phyloP scores from a whole-genome alignment of 257 asterid genomes.

The Haberlea rhodopensis region DNA sequence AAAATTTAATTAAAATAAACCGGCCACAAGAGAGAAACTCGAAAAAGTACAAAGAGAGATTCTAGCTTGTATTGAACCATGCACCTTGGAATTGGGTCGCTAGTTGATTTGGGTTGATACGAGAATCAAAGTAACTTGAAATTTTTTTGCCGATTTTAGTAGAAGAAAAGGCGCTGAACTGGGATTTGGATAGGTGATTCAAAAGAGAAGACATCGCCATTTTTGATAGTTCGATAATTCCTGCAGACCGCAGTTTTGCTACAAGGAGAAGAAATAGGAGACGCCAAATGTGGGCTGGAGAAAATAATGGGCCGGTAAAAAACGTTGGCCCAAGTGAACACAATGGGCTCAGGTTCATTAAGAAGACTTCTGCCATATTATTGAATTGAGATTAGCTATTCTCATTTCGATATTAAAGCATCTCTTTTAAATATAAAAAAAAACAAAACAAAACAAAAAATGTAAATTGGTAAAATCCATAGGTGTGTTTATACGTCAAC shows the following conservation, averaged over 20 bases:
- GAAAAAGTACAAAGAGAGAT: neutral
- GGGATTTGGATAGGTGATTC: conserved; percentile 36
- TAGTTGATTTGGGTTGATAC: conserved; percentile 32
- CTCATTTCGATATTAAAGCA: too few relatives aligned
- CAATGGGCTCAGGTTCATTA: neutral
- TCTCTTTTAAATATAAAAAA: too few relatives aligned
- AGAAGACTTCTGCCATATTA: neutral
- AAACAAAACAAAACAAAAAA: too few relatives aligned
- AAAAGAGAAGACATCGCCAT: conserved; percentile 42
- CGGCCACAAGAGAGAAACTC: too few relatives aligned
- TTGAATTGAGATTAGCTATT: neutral
- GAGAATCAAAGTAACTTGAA: conserved; percentile 21
- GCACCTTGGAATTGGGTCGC: conserved; percentile 44
- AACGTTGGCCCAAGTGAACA: neutral
- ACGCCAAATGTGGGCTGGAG: neutral
- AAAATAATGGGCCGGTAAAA: too few relatives aligned
- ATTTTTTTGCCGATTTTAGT: conserved; percentile 15
- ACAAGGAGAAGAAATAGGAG: neutral
- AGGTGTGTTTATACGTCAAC: too few relatives aligned
- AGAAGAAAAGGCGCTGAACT: conserved; percentile 18
- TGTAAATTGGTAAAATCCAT: too few relatives aligned
- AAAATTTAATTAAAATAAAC: too few relatives aligned
- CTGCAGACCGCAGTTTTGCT: neutral
- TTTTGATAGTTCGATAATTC: conserved; percentile 17
- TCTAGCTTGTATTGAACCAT: neutral